Base-by-base conservation (phyloP, 2,329 filamentous ascomycete genomes). In the Gaeumannomyces sp. region DNA sequence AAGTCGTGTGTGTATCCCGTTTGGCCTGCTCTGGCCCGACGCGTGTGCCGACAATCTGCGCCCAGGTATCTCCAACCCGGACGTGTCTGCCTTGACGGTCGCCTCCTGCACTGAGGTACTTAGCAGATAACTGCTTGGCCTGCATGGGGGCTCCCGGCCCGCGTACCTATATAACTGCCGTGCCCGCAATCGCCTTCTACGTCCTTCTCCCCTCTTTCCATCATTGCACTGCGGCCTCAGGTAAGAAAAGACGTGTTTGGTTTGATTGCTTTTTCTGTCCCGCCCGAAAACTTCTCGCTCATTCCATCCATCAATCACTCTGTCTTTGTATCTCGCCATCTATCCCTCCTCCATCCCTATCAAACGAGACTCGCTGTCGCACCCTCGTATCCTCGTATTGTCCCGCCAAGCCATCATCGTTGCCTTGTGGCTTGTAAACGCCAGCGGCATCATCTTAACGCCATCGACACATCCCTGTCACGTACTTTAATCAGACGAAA, bases 21-120 rank as follows among this genome's bases (percentile, higher is more conserved):
- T 6, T 13, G 28, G 4, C 10, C 22, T n/a, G 22, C 4, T 25
- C 19, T 53, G 45, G 45, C 45, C 45, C 8, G 45, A 53, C 45
- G 45, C 45, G 45, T 53, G 38, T n/a, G 8, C 22, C 45, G 22
- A 25, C 19, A 53, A 53, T 53, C 45, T 22, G n/a, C 45, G 22
- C 45, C 19, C 45, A 53, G 28, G 11, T 62, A 62, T 62, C 61
- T n/a, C 14, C 38, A 63, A 68, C 16, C 16, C 45, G 27, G 22
- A 33, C 57, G 61, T 65, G 67, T 56, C 14, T 65, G 53, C 53
- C 53, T 62, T 19, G 66, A 53, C 22, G 45, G 45, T 64, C 60
- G 64, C 57, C 60, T 63, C 45, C 61, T 61, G 62, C 56, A 60
- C 53, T 68, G 68, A 65, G 64, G 29, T 64, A 58, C 61, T 69